Evolutionary conservation across 352 stramenopile genomes (phyloP).

Genomic region (Phytopythium litorale): DNA sequence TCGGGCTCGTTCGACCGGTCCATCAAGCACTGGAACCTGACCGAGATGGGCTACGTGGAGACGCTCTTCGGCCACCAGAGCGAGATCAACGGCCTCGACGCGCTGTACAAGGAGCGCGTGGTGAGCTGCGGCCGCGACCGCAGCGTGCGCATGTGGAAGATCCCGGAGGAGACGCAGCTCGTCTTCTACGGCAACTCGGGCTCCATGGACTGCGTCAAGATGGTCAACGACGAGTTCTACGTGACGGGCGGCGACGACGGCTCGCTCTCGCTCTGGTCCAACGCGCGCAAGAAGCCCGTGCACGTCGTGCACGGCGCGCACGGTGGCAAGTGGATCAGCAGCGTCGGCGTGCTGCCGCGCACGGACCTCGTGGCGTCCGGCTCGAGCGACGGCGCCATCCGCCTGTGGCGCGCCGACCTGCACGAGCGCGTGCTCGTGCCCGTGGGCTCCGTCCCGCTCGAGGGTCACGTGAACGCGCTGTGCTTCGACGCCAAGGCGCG

Average conservation of each 20-base stretch:
- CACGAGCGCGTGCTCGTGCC: constrained; percentile 54
- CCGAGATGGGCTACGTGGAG: constrained; percentile 94
- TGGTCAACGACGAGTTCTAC: constrained; percentile 92
- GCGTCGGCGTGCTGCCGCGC: constrained; percentile 82
- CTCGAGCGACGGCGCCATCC: constrained; percentile 88
- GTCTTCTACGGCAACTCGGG: constrained; percentile 90
- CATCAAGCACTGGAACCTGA: constrained; percentile 95
- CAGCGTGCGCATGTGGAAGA: constrained; percentile 95
- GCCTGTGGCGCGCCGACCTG: constrained; percentile 89
- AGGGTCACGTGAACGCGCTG: constrained; percentile 70
- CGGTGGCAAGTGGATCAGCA: constrained; percentile 89
- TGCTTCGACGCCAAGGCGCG: constrained; percentile 75
- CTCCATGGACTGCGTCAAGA: constrained; percentile 91
- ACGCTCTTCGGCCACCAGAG: constrained; percentile 93
- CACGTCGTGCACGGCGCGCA: constrained; percentile 83
- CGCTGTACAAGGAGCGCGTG: constrained; percentile 87
- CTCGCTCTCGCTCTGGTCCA: constrained; percentile 91
- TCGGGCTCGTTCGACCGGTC: constrained; percentile 90
- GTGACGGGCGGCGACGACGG: constrained; percentile 90
- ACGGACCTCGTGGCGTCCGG: constrained; percentile 91
- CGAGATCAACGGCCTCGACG: constrained; percentile 89
- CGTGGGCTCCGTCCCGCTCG: constrained; percentile 71
- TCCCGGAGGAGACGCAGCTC: constrained; percentile 93
- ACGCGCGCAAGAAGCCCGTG: constrained; percentile 92
- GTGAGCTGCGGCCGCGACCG: constrained; percentile 90